These are phyloP conservation scores for Sapria himalayana DNA, from an alignment of 345 rosid species.

Conservation along the genomic window DNA sequence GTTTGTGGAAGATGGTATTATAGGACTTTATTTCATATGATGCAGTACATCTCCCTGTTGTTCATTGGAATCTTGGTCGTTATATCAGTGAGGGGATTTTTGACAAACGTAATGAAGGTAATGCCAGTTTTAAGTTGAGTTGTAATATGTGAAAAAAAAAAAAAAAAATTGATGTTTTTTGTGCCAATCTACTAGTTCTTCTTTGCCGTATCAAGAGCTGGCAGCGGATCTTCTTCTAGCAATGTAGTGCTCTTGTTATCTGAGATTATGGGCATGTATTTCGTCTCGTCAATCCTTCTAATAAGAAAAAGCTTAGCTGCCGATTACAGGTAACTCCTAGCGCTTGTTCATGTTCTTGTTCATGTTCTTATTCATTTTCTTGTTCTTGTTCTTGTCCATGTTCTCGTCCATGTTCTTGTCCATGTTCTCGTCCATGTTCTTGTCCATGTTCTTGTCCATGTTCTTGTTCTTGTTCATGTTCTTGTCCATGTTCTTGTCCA, in stretches of 20 bases:
- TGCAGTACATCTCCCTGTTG: constrained; percentile 75
- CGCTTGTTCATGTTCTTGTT: too few species aligned
- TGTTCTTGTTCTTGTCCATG: background rate
- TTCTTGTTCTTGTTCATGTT: too few species aligned
- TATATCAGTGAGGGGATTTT: constrained; percentile 83
- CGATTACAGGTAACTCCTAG: constrained; percentile 96
- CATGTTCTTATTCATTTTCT: background rate
- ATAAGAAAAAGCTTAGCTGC: constrained; percentile 89
- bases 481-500: too few species aligned
- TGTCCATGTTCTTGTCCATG: too few species aligned
- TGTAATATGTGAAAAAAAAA: too few species aligned
- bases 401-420: too few species aligned
- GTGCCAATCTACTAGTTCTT: too few species aligned
- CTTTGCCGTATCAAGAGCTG: constrained; percentile 97
- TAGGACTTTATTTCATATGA: constrained; percentile 10
- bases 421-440: too few species aligned
- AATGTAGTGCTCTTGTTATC: constrained; percentile 84
- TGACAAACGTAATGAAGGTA: constrained; percentile 88
- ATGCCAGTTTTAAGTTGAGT: constrained; percentile 7
- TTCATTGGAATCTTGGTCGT: constrained; percentile 86
- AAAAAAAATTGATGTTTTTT: too few species aligned
- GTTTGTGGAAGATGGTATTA: too few species aligned
- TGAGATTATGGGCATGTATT: constrained; percentile 99
- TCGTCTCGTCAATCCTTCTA: constrained; percentile 78
- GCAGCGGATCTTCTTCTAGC: constrained; percentile 98